Evolutionary conservation across 768 basidiomycete genomes (phyloP).

Genomic region (Rhodosporidiobolus sp.): DNA sequence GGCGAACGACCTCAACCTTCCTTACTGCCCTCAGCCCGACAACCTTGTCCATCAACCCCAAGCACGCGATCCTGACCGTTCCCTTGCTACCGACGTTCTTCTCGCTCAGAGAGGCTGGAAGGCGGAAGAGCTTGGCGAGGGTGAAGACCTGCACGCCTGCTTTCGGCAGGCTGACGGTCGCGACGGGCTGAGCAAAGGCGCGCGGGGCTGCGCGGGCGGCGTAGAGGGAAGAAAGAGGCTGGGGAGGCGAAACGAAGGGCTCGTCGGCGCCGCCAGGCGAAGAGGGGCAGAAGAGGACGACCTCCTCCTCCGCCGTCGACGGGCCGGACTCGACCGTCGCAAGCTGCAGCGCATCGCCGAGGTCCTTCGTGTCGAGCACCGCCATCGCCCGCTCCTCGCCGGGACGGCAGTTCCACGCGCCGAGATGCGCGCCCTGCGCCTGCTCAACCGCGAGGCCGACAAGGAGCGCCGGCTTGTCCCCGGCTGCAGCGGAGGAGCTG

Average conservation of each 20-base stretch:
- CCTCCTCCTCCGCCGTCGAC: not conserved
- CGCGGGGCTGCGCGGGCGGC: not conserved
- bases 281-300: not conserved
- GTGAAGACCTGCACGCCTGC: not conserved
- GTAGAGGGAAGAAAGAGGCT: not conserved
- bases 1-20: not conserved
- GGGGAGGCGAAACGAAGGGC: not conserved
- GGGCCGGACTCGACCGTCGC: no score
- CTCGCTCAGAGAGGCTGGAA: not conserved
- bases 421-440: slow-evolving; percentile 29
- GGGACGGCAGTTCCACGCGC: slow-evolving; percentile 36
- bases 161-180: not conserved
- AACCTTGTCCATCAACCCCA: slow-evolving; percentile 35
- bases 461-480: slow-evolving; percentile 10
- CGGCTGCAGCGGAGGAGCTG: not conserved
- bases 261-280: no score
- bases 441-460: slow-evolving; percentile 13
- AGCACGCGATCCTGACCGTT: slow-evolving; percentile 19
- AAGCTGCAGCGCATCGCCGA: slow-evolving; percentile 21
- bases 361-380: slow-evolving; percentile 24
- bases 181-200: slow-evolving; percentile 6
- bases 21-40: slow-evolving; percentile 27
- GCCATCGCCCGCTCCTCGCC: not conserved
- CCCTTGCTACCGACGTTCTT: no score
- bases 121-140: slow-evolving; percentile 5